Conservation (phyloP, 2,329 filamentous ascomycete genomes). For the Lecanicillium sp. region DNA sequence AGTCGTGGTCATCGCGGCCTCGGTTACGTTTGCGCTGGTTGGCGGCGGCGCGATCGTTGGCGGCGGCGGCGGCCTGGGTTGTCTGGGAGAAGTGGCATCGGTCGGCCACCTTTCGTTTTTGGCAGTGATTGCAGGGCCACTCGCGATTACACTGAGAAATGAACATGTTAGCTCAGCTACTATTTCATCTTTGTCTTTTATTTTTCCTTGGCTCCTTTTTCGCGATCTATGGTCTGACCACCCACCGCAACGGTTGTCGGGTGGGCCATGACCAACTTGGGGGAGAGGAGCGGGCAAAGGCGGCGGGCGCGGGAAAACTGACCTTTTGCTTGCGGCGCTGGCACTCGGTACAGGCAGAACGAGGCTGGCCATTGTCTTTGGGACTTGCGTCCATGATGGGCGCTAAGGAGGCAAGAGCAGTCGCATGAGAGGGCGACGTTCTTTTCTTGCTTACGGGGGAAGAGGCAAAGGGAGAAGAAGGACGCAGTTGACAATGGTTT, state of each 20-base stretch:
- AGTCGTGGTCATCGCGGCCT: slow-evolving; percentile 9
- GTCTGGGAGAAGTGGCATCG: slow-evolving; percentile 24
- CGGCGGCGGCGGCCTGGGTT: slow-evolving; percentile 11
- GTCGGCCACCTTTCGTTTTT: slow-evolving; percentile 29
- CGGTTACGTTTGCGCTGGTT: slow-evolving; percentile 8
- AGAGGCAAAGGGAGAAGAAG: not conserved
- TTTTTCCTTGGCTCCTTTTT: too few relatives aligned
- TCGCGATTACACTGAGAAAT: slow-evolving; percentile 27
- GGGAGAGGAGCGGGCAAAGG: too few relatives aligned
- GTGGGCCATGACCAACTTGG: too few relatives aligned
- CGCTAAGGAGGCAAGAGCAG: not conserved
- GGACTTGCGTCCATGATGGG: slow-evolving; percentile 8
- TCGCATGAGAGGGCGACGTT: not conserved
- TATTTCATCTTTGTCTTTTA: too few relatives aligned
- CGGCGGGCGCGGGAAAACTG: too few relatives aligned
- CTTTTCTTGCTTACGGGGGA: not conserved
- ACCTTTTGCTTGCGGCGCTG: slow-evolving; percentile 31
- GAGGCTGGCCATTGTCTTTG: slow-evolving; percentile 11
- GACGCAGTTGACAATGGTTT: not conserved
- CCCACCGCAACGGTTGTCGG: too few relatives aligned
- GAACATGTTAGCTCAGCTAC: slow-evolving; percentile 12
- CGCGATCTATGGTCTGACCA: too few relatives aligned
- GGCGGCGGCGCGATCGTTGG: slow-evolving; percentile 13
- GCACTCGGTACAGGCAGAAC: slow-evolving; percentile 35
- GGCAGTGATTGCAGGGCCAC: slow-evolving; percentile 31